A percentile compares a stretch with the other conserved stretches of the same genome.
Evolutionary conservation across 306 rosid genomes (phyloP).

Genomic region (Arachis hypogaea): DNA sequence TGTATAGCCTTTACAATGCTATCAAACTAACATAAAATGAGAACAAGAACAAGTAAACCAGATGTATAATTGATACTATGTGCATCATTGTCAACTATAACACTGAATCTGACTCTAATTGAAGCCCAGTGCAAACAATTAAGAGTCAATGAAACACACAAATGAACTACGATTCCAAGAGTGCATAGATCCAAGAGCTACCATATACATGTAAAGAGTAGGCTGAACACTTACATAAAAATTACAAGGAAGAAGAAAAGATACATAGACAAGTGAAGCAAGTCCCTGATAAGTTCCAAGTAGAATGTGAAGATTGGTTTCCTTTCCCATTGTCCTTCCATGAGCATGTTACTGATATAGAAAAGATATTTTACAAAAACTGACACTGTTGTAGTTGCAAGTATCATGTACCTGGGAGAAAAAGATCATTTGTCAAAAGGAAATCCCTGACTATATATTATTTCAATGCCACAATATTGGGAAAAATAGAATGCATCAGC

Average conservation of each 20-base stretch:
- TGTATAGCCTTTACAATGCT: too few species aligned
- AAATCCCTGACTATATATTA: constrained; percentile 17
- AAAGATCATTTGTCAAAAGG: constrained; percentile 24
- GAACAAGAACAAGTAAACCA: constrained; percentile 14
- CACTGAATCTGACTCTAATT: constrained; percentile 3
- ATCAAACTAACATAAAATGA: constrained; percentile 2
- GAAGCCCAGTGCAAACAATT: constrained; percentile 5
- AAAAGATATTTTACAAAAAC: constrained; percentile 87
- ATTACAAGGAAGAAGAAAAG: constrained; percentile 95
- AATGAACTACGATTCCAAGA: not conserved
- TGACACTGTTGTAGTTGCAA: constrained; percentile 90
- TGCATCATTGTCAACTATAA: constrained; percentile 25
- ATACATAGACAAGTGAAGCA: constrained; percentile 95
- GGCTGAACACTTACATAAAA: constrained; percentile 73
- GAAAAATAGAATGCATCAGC: constrained; percentile 12
- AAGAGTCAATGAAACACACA: not conserved
- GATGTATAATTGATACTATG: not conserved
- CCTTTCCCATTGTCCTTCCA: constrained; percentile 99
- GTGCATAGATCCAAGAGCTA: constrained; percentile 19
- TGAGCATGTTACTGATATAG: constrained; percentile 88
- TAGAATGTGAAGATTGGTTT: constrained; percentile 96
- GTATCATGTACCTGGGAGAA: constrained; percentile 93
- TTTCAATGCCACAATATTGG: constrained; percentile 13
- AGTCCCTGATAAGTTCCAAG: constrained; percentile 92
- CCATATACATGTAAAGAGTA: constrained; percentile 20